Evolutionary conservation across 331 rosid species (phyloP).

Genomic region (Dryas integrifolia): DNA sequence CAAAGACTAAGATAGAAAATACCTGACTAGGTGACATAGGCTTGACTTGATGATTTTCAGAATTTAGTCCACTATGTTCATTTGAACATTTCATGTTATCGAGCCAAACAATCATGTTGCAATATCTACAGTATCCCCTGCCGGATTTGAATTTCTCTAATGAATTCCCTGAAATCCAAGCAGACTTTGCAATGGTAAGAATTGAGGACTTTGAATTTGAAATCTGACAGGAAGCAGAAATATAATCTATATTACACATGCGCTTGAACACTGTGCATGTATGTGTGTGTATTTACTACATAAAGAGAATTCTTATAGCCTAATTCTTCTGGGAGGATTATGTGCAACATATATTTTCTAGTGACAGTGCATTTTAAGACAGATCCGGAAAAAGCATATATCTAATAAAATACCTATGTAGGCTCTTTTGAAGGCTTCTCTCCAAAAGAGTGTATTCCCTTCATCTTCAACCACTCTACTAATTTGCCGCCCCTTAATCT

Average conservation of each 20-base stretch:
- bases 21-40: conserved; percentile 61
- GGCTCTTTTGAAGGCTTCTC: conserved; percentile 54
- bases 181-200: conserved; percentile 8
- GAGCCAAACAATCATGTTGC: conserved; percentile 68
- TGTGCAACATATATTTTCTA: neutral
- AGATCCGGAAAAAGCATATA: conserved; percentile 1
- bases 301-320: neutral
- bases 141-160: conserved; percentile 45
- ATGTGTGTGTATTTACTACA: neutral
- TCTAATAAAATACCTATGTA: conserved; percentile 46
- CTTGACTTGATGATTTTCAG: conserved; percentile 45
- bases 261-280: neutral
- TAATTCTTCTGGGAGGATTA: neutral
- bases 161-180: conserved; percentile 48
- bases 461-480: conserved; percentile 27
- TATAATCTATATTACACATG: neutral
- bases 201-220: neutral
- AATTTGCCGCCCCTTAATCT: conserved; percentile 4
- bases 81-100: conserved; percentile 58
- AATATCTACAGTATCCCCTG: conserved; percentile 72
- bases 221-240: neutral
- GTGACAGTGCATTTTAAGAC: neutral
- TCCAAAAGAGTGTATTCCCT: conserved; percentile 40
- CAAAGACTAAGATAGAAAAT: conserved; percentile 15
- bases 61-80: conserved; percentile 29